Evolutionary conservation across 2,329 filamentous ascomycete species (phyloP), one percentile per base, ranked within the genome.

Genomic region (Cladosporium colombiae): DNA sequence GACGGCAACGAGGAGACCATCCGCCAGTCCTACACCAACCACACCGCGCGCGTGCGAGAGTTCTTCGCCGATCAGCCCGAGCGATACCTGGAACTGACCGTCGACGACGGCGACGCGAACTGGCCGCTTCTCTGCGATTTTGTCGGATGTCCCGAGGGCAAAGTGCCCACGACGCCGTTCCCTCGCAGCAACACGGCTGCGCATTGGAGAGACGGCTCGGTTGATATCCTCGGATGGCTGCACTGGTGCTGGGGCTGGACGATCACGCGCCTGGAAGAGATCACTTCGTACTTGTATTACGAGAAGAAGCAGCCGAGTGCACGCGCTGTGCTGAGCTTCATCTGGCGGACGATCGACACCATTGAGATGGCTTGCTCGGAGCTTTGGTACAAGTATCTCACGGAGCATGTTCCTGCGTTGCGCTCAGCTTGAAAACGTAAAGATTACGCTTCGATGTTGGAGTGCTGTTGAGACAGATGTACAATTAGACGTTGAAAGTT

Each of bases 141-240:
- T 23, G 70, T 70, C 8, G 58, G 63, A 18, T 72, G 68, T 62
- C 69, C 71, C 16, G 64, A 56, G 13, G 69, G 68, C 11, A 65
- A 44, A 27, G 65, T 67, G 3, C 69, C 71, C 0, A 44, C 33
- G 13, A 56, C 68, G 23, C 52, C 57, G 18, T 73, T 73, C 50
- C 70, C 71, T 16, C 71, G 64, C 56, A 72, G 72, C 60, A 75
- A 74, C 57, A 70, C 72, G 11, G 70, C 70, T 5, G 70, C 69
- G 1, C 64, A 69, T 21, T 75, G 73, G 73, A 64, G 72, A n/a
- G 69, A 69, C 64, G 70, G 71, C 23, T 46, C 53, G 8, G 23
- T 65, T 21, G 55, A 55, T 23, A 16, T 73, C 6, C 49, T 69
- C 21, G 69, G 72, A 14, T 59, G 61, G 23, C 65, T 72, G 65